A percentile compares a stretch with the other conserved stretches of the same genome.
Conservation (phyloP, 371 early-diverging fungal species). For the Mucor irregularis region DNA sequence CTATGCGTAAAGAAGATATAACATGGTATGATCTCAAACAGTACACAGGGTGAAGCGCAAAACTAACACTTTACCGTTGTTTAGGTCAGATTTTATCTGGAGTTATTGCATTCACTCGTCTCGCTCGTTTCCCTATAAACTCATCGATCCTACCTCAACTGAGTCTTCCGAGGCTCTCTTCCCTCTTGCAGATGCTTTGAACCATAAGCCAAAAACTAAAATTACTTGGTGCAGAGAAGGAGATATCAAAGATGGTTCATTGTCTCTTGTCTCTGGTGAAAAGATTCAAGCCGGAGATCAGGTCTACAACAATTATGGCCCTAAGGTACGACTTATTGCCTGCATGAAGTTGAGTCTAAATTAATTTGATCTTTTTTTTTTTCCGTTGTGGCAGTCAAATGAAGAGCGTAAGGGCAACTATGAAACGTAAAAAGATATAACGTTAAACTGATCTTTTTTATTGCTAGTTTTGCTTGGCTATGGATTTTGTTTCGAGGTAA, state of each 20-base stretch:
- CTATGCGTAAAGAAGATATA: conserved; percentile 21
- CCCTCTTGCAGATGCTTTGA: conserved; percentile 59
- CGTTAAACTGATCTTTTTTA: neutral
- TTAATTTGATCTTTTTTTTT: neutral
- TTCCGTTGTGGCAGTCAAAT: conserved; percentile 44
- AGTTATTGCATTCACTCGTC: conserved; percentile 58
- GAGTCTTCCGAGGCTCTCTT: conserved; percentile 48
- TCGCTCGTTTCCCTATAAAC: conserved; percentile 58
- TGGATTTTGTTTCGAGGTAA: conserved; percentile 64
- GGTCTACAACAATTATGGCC: conserved; percentile 68
- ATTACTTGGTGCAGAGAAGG: conserved; percentile 53
- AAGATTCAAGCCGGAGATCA: conserved; percentile 42
- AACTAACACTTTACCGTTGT: conserved; percentile 4
- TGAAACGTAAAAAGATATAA: neutral
- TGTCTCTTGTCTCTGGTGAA: conserved; percentile 43
- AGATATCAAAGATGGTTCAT: conserved; percentile 24
- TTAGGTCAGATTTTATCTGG: conserved; percentile 64
- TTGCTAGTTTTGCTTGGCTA: conserved; percentile 54
- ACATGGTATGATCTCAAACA: conserved; percentile 32
- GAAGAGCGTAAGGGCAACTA: conserved; percentile 59
- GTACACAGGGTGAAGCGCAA: conserved; percentile 7
- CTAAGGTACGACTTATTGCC: conserved; percentile 48
- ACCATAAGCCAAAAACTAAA: conserved; percentile 54
- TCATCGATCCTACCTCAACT: conserved; percentile 37
- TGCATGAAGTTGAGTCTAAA: neutral